phyloP scores from a whole-genome alignment of 768 basidiomycete genomes.

The Psilocybe subaeruginosa region DNA sequence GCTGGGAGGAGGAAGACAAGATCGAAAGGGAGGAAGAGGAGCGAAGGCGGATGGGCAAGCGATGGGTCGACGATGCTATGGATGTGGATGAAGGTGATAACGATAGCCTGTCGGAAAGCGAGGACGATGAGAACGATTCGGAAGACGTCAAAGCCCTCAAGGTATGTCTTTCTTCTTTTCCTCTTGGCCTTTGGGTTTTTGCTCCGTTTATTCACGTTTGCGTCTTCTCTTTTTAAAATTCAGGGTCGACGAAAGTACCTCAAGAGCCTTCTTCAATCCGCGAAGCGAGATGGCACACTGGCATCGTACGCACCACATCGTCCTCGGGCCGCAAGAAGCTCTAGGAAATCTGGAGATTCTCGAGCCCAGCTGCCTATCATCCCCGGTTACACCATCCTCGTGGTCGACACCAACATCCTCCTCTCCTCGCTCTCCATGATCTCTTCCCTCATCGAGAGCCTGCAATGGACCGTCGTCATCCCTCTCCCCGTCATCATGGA shows the following conservation, averaged over 20 bases:
- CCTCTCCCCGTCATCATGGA: conserved; percentile 97
- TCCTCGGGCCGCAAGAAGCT: conserved; percentile 30
- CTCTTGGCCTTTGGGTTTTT: neutral
- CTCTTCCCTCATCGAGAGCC: conserved; percentile 73
- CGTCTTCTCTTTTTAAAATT: neutral
- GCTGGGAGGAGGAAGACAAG: conserved; percentile 73
- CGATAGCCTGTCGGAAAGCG: conserved; percentile 45
- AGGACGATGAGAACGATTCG: conserved; percentile 68
- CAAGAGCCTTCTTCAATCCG: conserved; percentile 61
- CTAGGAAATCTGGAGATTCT: conserved; percentile 28
- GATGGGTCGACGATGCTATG: conserved; percentile 72
- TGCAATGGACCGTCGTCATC: conserved; percentile 85
- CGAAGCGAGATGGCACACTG: conserved; percentile 31
- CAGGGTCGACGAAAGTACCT: conserved; percentile 80
- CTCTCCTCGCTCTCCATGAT: conserved; percentile 81
- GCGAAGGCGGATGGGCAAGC: conserved; percentile 57
- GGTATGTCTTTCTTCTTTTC: conserved; percentile 42
- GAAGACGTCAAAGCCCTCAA: conserved; percentile 81
- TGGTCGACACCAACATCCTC: conserved; percentile 95
- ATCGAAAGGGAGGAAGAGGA: conserved; percentile 73
- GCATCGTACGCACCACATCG: conserved; percentile 28
- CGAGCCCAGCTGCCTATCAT: conserved; percentile 58
- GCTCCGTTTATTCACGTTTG: conserved; percentile 16
- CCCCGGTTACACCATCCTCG: conserved; percentile 87
- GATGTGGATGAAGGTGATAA: conserved; percentile 67